Evolutionary conservation across 345 rosid genomes (phyloP), one percentile per base, ranked within the genome.

Genomic region (Citrus mangshanensis): DNA sequence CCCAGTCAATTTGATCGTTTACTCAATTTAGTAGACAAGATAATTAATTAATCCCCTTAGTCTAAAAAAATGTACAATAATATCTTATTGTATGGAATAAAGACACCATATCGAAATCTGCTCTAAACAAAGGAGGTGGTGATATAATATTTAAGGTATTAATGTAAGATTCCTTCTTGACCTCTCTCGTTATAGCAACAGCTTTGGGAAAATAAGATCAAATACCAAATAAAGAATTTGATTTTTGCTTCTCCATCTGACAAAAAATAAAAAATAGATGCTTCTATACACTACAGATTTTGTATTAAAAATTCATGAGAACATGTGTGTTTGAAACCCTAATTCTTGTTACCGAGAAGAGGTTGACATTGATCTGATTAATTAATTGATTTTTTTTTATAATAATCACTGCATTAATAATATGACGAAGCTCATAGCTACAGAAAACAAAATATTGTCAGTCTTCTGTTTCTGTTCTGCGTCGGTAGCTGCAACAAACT

Each of bases 311-410:
- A 76, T 19, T 70, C 79, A 76, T 66, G 35, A 77, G 69, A 81
- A 72, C 77, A 68, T 22, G 78, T 46, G 73, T 75, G 80, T 74
- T 66, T 66, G 49, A 72, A 81, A 68, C 78, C 72, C 75, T 79
- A 79, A 71, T 77, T 78, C 69, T 75, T 28, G 70, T 82, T 82
- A 81, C 84, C 87, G 74, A 82, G 82, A 78, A 78, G 72, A 73
- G 61, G 79, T 78, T 86, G 87, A 82, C 87, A 84, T 84, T 80
- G 74, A 84, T 80, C 82, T 54, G 56, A 65, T 84, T 68, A 62
- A 59, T 74, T 69, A 54, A 58, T 72, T 77, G n/a, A 73, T 74
- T 68, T 40, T 68, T 40, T 74, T 18, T 12, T 12, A 74, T 70
- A 74, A 67, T 58, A 32, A 51, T 56, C 81, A 74, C 75, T 46